Percentiles rank a stretch among this genome's conserved stretches.
Conservation (phyloP, 2,329 filamentous ascomycete species). For the Neofusicoccum kwambonambiense region DNA sequence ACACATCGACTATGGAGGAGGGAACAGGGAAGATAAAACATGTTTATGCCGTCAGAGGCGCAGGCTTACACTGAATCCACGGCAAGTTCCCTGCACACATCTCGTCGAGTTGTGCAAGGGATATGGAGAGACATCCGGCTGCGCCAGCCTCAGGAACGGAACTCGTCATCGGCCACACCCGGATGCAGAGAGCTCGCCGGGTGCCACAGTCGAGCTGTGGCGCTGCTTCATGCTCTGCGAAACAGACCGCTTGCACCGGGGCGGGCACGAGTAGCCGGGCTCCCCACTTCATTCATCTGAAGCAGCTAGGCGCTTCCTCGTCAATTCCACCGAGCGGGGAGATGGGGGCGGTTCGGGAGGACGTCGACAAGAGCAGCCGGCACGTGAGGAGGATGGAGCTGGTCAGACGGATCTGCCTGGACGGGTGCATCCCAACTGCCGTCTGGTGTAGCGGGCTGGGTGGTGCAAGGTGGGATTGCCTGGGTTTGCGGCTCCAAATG, state of each 20-base stretch:
- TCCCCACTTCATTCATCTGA: constrained; percentile 15
- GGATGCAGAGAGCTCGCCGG: neutral
- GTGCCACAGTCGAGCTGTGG: neutral
- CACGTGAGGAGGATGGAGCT: neutral
- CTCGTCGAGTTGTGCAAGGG: neutral
- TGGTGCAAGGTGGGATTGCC: neutral
- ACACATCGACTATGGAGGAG: neutral
- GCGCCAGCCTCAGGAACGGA: neutral
- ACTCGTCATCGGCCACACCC: neutral
- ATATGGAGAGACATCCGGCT: neutral
- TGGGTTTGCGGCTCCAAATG: neutral
- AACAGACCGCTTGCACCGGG: constrained; percentile 9
- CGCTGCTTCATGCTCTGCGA: constrained; percentile 6
- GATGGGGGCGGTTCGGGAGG: too few relatives aligned
- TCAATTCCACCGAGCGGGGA: neutral
- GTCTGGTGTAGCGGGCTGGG: neutral
- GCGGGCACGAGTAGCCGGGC: neutral
- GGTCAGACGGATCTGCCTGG: neutral
- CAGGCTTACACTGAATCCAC: neutral
- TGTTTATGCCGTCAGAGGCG: neutral
- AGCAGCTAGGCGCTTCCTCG: neutral
- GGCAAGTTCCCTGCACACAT: neutral
- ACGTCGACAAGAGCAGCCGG: neutral
- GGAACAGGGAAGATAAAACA: neutral
- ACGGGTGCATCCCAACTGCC: neutral